Conservation (phyloP, 345 rosid species). For the Camelina neglecta region DNA sequence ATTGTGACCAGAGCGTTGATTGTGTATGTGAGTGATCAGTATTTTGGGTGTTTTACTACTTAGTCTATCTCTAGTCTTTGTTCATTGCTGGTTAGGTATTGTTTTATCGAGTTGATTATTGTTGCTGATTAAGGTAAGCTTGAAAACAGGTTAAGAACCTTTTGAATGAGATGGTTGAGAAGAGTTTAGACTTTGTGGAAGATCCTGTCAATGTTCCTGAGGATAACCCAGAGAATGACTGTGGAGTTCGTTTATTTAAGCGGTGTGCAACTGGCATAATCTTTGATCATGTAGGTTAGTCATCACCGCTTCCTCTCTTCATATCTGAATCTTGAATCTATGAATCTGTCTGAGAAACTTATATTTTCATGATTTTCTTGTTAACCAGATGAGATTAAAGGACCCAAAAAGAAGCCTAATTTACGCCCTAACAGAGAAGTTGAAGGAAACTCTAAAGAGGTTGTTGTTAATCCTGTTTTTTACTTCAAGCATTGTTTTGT, state of each 20-base stretch:
- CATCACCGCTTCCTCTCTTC: neutral
- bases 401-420: conserved; percentile 79
- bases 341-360: neutral
- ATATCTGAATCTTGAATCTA: conserved; percentile 9
- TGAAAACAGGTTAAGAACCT: conserved; percentile 71
- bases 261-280: conserved; percentile 68
- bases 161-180: conserved; percentile 75
- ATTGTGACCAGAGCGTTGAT: neutral
- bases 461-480: conserved; percentile 28
- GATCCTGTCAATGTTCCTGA: conserved; percentile 42
- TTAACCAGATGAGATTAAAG: conserved; percentile 61
- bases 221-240: conserved; percentile 46
- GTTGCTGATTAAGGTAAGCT: conserved; percentile 17
- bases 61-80: neutral
- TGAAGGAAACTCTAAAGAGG: conserved; percentile 74
- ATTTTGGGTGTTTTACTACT: neutral
- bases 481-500: conserved; percentile 16
- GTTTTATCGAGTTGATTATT: neutral
- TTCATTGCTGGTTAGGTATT: conserved; percentile 3
- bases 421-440: conserved; percentile 58
- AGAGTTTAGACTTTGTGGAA: conserved; percentile 56
- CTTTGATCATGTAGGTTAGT: conserved; percentile 68
- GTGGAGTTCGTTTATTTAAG: conserved; percentile 74
- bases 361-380: neutral
- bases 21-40: neutral